Base-by-base conservation (phyloP, 1,139 yeast genomes). In the Geotrichum aggregatum region DNA sequence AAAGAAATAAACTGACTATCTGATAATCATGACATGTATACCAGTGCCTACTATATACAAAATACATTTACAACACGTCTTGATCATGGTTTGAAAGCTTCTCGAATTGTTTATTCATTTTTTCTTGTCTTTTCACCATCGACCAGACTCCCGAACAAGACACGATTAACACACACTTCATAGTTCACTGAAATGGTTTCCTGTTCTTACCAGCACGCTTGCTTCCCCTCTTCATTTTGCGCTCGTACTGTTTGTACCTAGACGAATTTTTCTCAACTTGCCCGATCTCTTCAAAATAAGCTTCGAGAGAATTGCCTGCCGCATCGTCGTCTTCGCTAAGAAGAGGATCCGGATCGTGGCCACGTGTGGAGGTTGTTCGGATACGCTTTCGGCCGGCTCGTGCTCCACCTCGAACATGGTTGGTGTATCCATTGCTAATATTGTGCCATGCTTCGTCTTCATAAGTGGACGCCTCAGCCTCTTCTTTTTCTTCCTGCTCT, bases 211-310 rank as follows among this genome's bases (percentile, higher is more conserved):
- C 16, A 7, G 21, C 16, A 14, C 11, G n/a, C 18, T 11, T 38
- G 10, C 21, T 21, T 18, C 44, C 38, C 3, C 38, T 41, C 11
- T n/a, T 16, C 44, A 49, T 10, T 33, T 44, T 44, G 10, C 36
- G 33, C 28, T 49, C 52, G 8, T 11, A 33, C 43, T 42, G 31
- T 5, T 49, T 35, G 36, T 35, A 44, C 30, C 26, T 24, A 2
- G 47, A 18, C 3, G 48, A 33, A 33, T 44, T 49, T 14, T 44
- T 39, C 26, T 49, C 52, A 19, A 49, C 57, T 38, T 56, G 53
- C 7, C 56, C 61, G 26, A 60, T 50, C 44, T 58, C 58, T 18
- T 55, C 54, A 41, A 61, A 61, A 34, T 58, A 56, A 21, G 50
- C 55, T 13, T 59, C 61, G 30, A 61, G 47, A 8, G 36, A 50